These are phyloP conservation scores for Nemophila menziesii DNA, from an alignment of 257 asterid species.

Conservation along the genomic window DNA sequence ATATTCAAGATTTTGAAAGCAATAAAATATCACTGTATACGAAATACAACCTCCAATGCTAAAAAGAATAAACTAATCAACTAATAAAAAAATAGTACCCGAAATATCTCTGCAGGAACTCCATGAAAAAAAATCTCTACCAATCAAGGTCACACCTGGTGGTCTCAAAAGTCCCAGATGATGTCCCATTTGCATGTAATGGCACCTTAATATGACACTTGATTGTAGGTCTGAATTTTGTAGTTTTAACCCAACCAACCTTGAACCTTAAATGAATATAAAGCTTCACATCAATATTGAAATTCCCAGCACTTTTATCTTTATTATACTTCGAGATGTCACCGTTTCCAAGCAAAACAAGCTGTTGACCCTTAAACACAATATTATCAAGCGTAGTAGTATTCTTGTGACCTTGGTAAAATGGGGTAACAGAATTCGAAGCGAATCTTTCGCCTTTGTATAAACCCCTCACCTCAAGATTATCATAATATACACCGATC, in stretches of 20 bases:
- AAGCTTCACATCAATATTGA: conserved; percentile 45
- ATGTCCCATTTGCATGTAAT: too few species aligned
- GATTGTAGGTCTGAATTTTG: conserved; percentile 52
- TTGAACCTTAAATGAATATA: conserved; percentile 23
- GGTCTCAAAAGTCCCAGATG: conserved; percentile 24
- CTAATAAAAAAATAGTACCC: too few species aligned
- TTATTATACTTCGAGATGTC: conserved; percentile 28
- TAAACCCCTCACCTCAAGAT: too few species aligned
- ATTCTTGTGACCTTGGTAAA: too few species aligned
- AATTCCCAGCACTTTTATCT: conserved; percentile 22
- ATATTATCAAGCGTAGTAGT: conserved; percentile 14
- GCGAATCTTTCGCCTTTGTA: conserved; percentile 47
- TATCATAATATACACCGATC: too few species aligned
- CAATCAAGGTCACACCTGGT: conserved; percentile 56
- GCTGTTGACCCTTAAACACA: conserved; percentile 29
- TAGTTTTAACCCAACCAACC: conserved; percentile 45
- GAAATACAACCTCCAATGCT: too few species aligned
- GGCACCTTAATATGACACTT: conserved; percentile 50
- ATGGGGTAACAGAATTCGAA: conserved; percentile 20
- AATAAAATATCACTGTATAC: too few species aligned
- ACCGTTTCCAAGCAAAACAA: conserved; percentile 19
- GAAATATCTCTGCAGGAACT: too few species aligned
- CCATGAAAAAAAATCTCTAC: too few species aligned
- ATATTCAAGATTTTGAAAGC: too few species aligned
- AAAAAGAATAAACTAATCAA: too few species aligned